Conservation (phyloP, 805 yeast species). For the Spathaspora hagerdaliae region DNA sequence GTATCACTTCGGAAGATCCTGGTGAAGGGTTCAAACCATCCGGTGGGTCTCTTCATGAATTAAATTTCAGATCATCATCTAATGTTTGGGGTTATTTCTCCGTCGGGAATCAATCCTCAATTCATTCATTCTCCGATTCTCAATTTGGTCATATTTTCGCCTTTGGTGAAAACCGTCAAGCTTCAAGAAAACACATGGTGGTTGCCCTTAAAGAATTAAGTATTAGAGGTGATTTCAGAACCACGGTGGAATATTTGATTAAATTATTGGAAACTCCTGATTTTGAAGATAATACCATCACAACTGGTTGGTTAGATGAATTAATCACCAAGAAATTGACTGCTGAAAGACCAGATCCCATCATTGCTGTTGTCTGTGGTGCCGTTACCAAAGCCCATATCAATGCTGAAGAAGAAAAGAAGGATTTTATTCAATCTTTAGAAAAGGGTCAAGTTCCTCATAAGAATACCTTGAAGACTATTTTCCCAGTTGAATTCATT, state of each 20-base stretch:
- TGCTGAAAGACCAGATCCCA: slow-evolving; percentile 93
- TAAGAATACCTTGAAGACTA: slow-evolving; percentile 74
- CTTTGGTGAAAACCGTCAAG: slow-evolving; percentile 97
- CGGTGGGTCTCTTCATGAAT: slow-evolving; percentile 93
- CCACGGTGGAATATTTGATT: slow-evolving; percentile 95
- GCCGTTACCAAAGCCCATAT: slow-evolving; percentile 95
- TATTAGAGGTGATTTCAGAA: slow-evolving; percentile 97
- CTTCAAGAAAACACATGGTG: slow-evolving; percentile 97
- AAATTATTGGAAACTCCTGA: slow-evolving; percentile 94
- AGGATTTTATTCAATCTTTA: slow-evolving; percentile 68
- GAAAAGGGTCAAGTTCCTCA: slow-evolving; percentile 95
- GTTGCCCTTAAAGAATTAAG: slow-evolving; percentile 95
- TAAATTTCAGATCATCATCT: slow-evolving; percentile 94
- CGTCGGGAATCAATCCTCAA: slow-evolving; percentile 92
- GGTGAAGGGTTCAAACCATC: slow-evolving; percentile 99
- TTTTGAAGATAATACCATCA: slow-evolving; percentile 92
- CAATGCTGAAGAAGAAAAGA: slow-evolving; percentile 64
- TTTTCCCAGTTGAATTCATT: slow-evolving; percentile 91
- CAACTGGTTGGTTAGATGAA: slow-evolving; percentile 99
- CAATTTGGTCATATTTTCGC: slow-evolving; percentile 99
- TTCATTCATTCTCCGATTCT: slow-evolving; percentile 96
- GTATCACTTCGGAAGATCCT: slow-evolving; percentile 98
- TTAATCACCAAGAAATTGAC: slow-evolving; percentile 89
- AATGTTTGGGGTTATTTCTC: slow-evolving; percentile 99
- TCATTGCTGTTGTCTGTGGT: slow-evolving; percentile 91